Evolutionary conservation across 768 basidiomycete genomes (phyloP).

Genomic region (Termitomyces titanicus): DNA sequence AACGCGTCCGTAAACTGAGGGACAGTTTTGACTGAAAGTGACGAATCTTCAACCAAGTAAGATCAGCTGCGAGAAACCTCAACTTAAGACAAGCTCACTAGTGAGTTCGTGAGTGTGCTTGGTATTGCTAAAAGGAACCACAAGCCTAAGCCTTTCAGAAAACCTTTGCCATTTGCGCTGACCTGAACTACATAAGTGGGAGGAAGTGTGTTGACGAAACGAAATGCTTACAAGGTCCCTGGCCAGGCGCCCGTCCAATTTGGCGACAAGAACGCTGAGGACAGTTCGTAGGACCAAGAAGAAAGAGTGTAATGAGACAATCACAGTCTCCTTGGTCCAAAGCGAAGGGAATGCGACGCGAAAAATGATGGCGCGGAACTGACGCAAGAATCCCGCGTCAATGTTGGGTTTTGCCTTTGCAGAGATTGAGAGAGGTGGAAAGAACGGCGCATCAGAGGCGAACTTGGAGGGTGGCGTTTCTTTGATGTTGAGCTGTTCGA

Average conservation of each 20-base stretch:
- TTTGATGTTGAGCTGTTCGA: conserved; percentile 35
- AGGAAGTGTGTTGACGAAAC: not conserved
- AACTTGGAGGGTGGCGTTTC: conserved; percentile 51
- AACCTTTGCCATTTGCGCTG: conserved; percentile 81
- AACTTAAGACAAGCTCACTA: conserved; percentile 44
- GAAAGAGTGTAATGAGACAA: conserved; percentile 74
- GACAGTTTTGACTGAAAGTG: conserved; percentile 87
- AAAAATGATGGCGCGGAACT: conserved; percentile 68
- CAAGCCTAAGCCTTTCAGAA: conserved; percentile 72
- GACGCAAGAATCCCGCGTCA: conserved; percentile 63
- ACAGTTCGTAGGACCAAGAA: conserved; percentile 87
- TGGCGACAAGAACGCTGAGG: conserved; percentile 83
- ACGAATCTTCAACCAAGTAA: conserved; percentile 54
- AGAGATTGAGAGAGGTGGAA: conserved; percentile 50
- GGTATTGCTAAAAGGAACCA: conserved; percentile 94
- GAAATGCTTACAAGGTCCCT: conserved; percentile 62
- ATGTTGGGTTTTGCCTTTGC: conserved; percentile 57
- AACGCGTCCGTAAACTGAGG: conserved; percentile 75
- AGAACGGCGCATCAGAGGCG: conserved; percentile 48
- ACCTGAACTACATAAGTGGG: conserved; percentile 34
- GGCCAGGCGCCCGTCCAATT: conserved; percentile 87
- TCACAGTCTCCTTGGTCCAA: conserved; percentile 64
- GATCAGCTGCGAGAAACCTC: not conserved
- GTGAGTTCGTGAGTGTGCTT: conserved; percentile 92
- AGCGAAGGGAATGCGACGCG: conserved; percentile 67